Percentiles rank a stretch among this genome's conserved stretches.
Conservation (phyloP, 2,329 filamentous ascomycete genomes). For the Colletotrichum falcatum region DNA sequence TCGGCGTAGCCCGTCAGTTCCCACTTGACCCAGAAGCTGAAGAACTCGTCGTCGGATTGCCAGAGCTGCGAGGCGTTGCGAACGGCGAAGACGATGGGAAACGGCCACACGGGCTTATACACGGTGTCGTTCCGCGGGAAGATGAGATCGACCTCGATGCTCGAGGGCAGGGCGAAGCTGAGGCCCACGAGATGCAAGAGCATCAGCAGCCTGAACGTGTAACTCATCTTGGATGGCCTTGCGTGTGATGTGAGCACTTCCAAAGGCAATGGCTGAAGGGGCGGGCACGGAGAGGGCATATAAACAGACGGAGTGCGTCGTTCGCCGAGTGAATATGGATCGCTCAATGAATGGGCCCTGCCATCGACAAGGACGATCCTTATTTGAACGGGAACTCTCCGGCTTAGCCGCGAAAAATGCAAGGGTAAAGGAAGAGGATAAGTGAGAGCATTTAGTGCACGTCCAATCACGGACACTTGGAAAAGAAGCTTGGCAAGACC, state of each 20-base stretch:
- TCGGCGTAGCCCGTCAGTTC: constrained; percentile 7
- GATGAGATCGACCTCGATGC: constrained; percentile 12
- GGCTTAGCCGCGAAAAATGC: not conserved
- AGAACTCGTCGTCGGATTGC: not conserved
- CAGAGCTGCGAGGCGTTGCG: constrained; percentile 17
- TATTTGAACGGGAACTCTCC: not conserved
- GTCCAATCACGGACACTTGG: not conserved
- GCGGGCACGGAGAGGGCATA: not conserved
- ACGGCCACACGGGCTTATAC: constrained; percentile 19
- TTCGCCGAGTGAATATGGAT: not conserved
- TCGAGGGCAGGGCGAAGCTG: not conserved
- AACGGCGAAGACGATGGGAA: constrained; percentile 20
- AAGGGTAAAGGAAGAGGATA: not conserved
- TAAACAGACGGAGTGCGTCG: not conserved
- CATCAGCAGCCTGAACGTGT: not conserved
- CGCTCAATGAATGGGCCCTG: not conserved
- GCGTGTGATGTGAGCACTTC: not conserved
- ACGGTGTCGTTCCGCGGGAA: constrained; percentile 13
- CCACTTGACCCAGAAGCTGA: constrained; percentile 17
- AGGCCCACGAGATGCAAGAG: not conserved
- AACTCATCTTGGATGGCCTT: not conserved
- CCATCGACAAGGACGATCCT: not conserved
- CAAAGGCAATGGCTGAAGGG: not conserved
- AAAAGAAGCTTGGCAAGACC: not conserved
- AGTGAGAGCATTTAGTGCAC: not conserved